Conservation (phyloP, 768 basidiomycete genomes). For the Trametes gibbosa region DNA sequence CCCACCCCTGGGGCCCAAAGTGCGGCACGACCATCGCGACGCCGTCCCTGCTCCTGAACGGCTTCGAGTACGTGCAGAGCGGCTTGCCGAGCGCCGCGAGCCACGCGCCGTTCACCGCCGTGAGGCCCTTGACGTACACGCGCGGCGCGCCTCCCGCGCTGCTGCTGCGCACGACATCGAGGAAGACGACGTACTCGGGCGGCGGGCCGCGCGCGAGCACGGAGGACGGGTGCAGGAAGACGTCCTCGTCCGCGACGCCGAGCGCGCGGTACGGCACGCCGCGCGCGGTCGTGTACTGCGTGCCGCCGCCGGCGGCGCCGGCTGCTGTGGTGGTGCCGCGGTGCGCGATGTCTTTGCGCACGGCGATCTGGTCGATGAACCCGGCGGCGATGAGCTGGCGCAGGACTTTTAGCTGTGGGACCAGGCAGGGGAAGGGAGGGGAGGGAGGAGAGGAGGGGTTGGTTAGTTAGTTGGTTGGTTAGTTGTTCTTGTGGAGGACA, state of each 20-base stretch:
- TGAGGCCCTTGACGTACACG: slow-evolving; percentile 81
- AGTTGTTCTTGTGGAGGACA: background rate
- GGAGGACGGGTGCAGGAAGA: slow-evolving; percentile 92
- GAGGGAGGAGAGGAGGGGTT: background rate
- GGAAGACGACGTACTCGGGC: slow-evolving; percentile 83
- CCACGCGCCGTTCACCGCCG: slow-evolving; percentile 87
- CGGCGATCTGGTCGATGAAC: slow-evolving; percentile 94
- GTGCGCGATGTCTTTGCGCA: slow-evolving; percentile 79
- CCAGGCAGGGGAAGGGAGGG: background rate
- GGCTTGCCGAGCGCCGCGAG: slow-evolving; percentile 74
- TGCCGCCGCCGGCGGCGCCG: slow-evolving; percentile 54
- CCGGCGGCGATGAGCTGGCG: slow-evolving; percentile 84
- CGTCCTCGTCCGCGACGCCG: slow-evolving; percentile 72
- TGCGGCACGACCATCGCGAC: slow-evolving; percentile 73
- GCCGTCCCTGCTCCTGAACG: slow-evolving; percentile 65
- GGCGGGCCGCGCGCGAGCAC: slow-evolving; percentile 64
- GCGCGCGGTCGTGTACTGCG: slow-evolving; percentile 70
- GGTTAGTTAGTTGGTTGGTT: background rate
- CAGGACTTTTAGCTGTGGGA: slow-evolving; percentile 77
- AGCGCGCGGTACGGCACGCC: slow-evolving; percentile 82
- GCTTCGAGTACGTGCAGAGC: slow-evolving; percentile 88
- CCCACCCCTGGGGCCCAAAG: slow-evolving; percentile 86
- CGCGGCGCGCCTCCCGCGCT: slow-evolving; percentile 41
- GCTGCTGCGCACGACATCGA: slow-evolving; percentile 79
- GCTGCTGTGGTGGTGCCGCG: slow-evolving; percentile 39